Conservation (phyloP, 306 rosid genomes). For the Carpinus fangiana region DNA sequence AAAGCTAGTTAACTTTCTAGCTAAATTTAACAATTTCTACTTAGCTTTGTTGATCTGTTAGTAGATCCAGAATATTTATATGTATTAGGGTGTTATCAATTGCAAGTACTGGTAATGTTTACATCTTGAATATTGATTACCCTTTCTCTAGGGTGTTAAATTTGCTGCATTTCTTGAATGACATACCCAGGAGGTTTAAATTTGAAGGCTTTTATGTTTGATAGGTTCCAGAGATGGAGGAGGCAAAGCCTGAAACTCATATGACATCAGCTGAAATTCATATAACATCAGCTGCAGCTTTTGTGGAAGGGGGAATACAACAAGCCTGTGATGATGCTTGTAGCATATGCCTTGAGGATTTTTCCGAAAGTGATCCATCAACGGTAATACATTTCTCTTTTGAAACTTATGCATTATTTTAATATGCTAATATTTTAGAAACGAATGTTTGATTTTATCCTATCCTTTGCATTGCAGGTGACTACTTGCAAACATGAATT, state of each 20-base stretch:
- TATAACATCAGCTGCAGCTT: constrained; percentile 79
- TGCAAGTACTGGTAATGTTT: constrained; percentile 3
- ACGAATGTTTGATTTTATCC: constrained; percentile 25
- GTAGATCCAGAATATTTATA: neutral
- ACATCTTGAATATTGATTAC: neutral
- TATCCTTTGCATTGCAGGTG: constrained; percentile 49
- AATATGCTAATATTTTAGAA: constrained; percentile 7
- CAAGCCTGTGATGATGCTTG: constrained; percentile 85
- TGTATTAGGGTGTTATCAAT: neutral
- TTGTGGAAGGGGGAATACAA: constrained; percentile 97
- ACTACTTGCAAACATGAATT: constrained; percentile 88
- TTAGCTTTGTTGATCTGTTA: neutral
- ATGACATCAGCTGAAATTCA: constrained; percentile 71
- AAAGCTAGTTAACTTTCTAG: neutral
- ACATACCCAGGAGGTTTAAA: neutral
- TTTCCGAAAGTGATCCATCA: constrained; percentile 74
- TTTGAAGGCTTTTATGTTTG: constrained; percentile 29
- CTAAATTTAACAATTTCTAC: neutral
- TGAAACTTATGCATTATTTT: neutral
- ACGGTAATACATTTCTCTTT: constrained; percentile 46
- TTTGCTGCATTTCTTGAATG: constrained; percentile 4
- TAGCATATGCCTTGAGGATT: constrained; percentile 97
- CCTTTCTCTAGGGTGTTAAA: constrained; percentile 13
- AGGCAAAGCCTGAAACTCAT: constrained; percentile 45
- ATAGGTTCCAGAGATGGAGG: constrained; percentile 58